phyloP scores from a whole-genome alignment of 208 protist genomes.

The Polymyxa betae region DNA sequence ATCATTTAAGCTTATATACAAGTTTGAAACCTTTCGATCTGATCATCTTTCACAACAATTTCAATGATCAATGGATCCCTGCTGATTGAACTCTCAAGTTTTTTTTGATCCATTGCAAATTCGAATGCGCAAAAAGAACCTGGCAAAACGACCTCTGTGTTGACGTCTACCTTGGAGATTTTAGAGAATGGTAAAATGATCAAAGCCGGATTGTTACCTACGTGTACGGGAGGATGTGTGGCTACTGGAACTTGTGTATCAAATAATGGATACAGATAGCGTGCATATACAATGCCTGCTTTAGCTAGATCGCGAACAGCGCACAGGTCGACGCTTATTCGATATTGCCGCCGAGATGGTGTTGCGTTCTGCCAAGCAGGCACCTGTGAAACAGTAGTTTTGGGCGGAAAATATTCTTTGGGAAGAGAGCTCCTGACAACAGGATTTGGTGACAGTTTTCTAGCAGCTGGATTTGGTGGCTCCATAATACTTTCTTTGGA shows the following conservation, averaged over 20 bases:
- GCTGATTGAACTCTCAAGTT: neutral
- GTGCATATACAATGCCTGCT: conserved; percentile 3
- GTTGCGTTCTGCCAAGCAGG: neutral
- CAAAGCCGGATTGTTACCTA: too few relatives aligned
- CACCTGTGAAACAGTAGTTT: neutral
- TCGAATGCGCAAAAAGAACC: conserved; percentile 44
- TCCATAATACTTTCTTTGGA: too few relatives aligned
- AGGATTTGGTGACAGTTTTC: too few relatives aligned
- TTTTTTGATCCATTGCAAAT: neutral
- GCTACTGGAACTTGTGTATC: neutral
- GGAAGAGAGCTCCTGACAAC: neutral
- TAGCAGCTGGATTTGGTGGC: neutral
- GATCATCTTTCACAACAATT: neutral
- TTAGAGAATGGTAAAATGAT: too few relatives aligned
- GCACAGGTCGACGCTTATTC: conserved; percentile 42
- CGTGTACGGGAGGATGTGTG: conserved; percentile 17
- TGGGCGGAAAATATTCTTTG: neutral
- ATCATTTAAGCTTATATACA: neutral
- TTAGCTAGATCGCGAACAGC: neutral
- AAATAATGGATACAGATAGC: conserved; percentile 43
- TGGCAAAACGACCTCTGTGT: neutral
- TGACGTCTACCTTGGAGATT: neutral
- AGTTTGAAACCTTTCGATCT: neutral
- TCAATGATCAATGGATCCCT: conserved; percentile 45
- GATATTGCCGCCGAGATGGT: neutral